Conservation (phyloP, 2,329 filamentous ascomycete genomes). For the Alternaria gaisen region DNA sequence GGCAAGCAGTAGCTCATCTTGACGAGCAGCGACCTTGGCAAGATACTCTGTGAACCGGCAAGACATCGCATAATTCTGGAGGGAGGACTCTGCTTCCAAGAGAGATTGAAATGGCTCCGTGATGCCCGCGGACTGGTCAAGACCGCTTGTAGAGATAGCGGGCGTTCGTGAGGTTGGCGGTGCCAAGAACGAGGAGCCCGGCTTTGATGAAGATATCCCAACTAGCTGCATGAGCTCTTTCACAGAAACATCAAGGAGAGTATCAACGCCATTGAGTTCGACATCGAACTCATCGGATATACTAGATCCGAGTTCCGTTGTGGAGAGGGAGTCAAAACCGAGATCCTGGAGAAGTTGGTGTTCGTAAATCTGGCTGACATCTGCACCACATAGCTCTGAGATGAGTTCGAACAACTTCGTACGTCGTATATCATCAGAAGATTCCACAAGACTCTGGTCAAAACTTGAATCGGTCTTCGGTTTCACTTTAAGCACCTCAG, state of each 20-base stretch:
- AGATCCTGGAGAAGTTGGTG: slow-evolving; percentile 15
- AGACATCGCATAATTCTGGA: slow-evolving; percentile 1
- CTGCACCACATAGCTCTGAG: slow-evolving; percentile 12
- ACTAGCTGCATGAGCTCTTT: slow-evolving; percentile 7
- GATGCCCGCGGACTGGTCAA: neutral
- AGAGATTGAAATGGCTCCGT: slow-evolving; percentile 12
- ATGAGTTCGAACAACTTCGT: slow-evolving; percentile 11
- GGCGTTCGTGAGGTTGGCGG: neutral
- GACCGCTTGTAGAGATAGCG: neutral
- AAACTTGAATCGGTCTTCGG: neutral
- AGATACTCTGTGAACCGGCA: slow-evolving; percentile 18
- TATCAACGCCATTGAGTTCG: slow-evolving; percentile 9
- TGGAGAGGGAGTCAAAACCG: slow-evolving; percentile 21
- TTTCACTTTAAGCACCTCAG: neutral
- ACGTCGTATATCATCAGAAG: neutral
- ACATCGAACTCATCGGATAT: slow-evolving; percentile 14
- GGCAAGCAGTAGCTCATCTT: slow-evolving; percentile 23
- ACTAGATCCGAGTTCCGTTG: slow-evolving; percentile 16
- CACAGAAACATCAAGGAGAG: slow-evolving; percentile 14
- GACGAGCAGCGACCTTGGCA: slow-evolving; percentile 8
- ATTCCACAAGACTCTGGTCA: neutral
- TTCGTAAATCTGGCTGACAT: slow-evolving; percentile 7
- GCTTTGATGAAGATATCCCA: neutral
- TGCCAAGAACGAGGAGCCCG: neutral
- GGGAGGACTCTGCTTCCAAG: slow-evolving; percentile 2